Conservation (phyloP, 2,329 filamentous ascomycete genomes). For the Fusarium dimerum region DNA sequence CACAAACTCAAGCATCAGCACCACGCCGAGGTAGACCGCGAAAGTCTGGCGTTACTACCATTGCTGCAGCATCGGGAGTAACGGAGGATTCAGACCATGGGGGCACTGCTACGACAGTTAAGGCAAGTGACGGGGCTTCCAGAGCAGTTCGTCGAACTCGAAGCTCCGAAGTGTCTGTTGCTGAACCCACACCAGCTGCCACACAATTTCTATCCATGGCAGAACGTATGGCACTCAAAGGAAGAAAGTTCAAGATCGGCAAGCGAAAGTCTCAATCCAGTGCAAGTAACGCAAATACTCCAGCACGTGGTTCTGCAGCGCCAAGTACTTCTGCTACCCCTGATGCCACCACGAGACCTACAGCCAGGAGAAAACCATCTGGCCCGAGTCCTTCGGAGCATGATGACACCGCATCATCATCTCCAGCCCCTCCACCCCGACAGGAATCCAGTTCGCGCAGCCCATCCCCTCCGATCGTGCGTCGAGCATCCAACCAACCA, state of each 20-base stretch:
- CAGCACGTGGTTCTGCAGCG: slow-evolving; percentile 5
- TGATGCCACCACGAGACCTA: not conserved
- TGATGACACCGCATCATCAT: not conserved
- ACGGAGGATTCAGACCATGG: slow-evolving; percentile 1
- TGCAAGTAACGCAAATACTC: slow-evolving; percentile 4
- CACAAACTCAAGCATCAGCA: slow-evolving; percentile 2
- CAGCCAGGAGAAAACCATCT: not conserved
- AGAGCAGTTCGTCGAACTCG: slow-evolving; percentile 27
- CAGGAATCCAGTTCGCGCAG: slow-evolving; percentile 12
- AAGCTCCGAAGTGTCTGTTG: slow-evolving; percentile 15
- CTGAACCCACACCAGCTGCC: slow-evolving; percentile 5
- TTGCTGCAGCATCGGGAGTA: slow-evolving; percentile 17
- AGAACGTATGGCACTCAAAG: slow-evolving; percentile 56
- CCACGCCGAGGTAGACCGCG: slow-evolving; percentile 30
- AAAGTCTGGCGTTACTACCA: slow-evolving; percentile 28
- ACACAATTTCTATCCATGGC: slow-evolving; percentile 54
- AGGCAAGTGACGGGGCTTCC: slow-evolving; percentile 2
- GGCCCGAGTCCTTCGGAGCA: slow-evolving; percentile 1
- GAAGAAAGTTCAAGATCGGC: slow-evolving; percentile 55
- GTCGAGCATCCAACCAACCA: slow-evolving; percentile 8
- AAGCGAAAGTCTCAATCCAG: slow-evolving; percentile 31
- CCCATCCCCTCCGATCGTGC: slow-evolving; percentile 11
- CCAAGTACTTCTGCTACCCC: not conserved
- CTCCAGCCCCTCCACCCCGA: slow-evolving; percentile 5
- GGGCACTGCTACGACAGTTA: slow-evolving; percentile 1